Percentiles rank a stretch among this genome's conserved stretches.
phyloP scores from a whole-genome alignment of 768 basidiomycete genomes.

The Pleurotus tuoliensis region DNA sequence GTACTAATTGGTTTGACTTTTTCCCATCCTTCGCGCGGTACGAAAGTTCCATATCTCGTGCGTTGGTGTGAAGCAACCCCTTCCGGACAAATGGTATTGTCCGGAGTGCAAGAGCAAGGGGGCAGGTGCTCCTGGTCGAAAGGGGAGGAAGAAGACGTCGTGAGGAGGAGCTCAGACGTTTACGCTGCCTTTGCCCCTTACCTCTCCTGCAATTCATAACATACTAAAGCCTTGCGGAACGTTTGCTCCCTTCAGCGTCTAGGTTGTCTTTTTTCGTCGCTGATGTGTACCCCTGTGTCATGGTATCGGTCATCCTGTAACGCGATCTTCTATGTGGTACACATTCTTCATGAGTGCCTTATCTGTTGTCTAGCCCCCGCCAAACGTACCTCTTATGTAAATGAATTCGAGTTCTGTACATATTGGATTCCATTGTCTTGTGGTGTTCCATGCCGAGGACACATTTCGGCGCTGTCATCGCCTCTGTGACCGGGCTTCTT shows the following conservation, averaged over 20 bases:
- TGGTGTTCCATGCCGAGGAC: background rate
- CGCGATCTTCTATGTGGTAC: background rate
- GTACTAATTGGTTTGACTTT: background rate
- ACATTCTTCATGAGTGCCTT: background rate
- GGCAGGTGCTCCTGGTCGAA: constrained; percentile 26
- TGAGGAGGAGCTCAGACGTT: background rate
- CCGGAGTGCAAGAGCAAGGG: constrained; percentile 42
- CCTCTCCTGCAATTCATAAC: background rate
- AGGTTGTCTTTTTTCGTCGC: background rate
- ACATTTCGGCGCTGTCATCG: background rate
- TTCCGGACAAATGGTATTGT: constrained; percentile 55
- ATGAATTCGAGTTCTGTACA: no score
- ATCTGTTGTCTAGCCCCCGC: background rate
- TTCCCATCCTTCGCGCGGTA: background rate
- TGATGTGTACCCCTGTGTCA: background rate
- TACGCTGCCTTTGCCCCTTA: background rate
- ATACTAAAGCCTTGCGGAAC: background rate
- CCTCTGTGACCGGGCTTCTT: background rate
- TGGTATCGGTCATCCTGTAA: background rate
- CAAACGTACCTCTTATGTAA: background rate
- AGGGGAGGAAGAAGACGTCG: constrained; percentile 35
- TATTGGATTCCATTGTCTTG: no score
- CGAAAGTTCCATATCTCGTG: constrained; percentile 58
- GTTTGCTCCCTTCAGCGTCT: background rate
- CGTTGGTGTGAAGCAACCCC: constrained; percentile 45